phyloP scores from a whole-genome alignment of 176 grass and related monocot genomes.

The Cocos nucifera region DNA sequence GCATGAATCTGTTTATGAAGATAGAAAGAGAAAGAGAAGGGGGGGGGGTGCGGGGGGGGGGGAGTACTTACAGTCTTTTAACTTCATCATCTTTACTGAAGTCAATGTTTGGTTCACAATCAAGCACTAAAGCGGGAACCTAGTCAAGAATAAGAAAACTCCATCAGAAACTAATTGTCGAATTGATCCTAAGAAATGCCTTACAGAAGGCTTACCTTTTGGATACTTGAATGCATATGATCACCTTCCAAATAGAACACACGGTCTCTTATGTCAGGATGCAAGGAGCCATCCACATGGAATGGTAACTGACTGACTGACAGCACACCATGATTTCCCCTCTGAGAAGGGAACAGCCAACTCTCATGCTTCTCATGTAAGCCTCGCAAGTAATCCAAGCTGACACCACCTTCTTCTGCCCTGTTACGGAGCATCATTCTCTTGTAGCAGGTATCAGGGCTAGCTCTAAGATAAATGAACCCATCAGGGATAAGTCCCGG shows the following conservation, averaged over 20 bases:
- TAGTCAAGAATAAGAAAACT: constrained; percentile 28
- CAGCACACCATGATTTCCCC: constrained; percentile 37
- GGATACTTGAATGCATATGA: constrained; percentile 88
- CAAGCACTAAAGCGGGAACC: constrained; percentile 83
- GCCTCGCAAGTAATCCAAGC: constrained; percentile 71
- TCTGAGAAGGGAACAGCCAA: constrained; percentile 71
- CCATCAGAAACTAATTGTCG: constrained; percentile 1
- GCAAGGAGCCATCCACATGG: constrained; percentile 46
- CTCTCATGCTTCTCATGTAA: constrained; percentile 98
- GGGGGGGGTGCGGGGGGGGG: background rate
- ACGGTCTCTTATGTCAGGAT: constrained; percentile 65
- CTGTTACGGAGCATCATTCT: constrained; percentile 85
- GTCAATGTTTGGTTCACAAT: constrained; percentile 98
- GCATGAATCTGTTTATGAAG: too few species aligned
- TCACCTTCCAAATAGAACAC: constrained; percentile 85
- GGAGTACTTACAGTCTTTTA: constrained; percentile 55
- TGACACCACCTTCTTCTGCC: constrained; percentile 83
- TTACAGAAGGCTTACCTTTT: constrained; percentile 43
- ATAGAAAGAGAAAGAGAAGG: too few species aligned
- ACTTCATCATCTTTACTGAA: constrained; percentile 82
- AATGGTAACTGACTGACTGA: constrained; percentile 63
- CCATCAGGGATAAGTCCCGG: constrained; percentile 90
- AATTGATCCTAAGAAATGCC: background rate
- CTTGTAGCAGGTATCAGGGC: constrained; percentile 82
- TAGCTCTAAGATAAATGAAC: constrained; percentile 95